Evolutionary conservation across 805 yeast species (phyloP), one percentile per base, ranked within the genome.

Genomic region (Yamadazyma insecticola): DNA sequence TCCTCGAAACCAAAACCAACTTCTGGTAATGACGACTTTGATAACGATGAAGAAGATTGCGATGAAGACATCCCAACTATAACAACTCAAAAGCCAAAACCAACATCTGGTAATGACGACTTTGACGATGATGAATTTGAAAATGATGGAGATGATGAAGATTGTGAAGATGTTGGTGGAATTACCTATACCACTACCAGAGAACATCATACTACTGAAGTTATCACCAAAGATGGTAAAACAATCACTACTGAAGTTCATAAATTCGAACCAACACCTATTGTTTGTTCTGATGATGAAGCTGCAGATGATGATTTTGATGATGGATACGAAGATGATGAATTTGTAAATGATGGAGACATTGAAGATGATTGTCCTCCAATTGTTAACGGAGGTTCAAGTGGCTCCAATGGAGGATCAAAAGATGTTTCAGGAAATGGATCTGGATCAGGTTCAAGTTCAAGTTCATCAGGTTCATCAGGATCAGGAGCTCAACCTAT

Each of bases 51-150:
- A 13, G 31, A 23, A 12, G 36, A 29, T 17, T 36, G 37, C 14
- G 36, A 21, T 13, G 27, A 29, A 21, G 27, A 30, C 20, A 23
- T 33, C 12, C 7, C 21, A 5, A 22, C 29, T 16, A 10, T 29
- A 13, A 18, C 32, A 24, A 19, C 19, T 9, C 24, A 33, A 20
- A 28, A 32, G 6, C 26, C 12, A 20, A 29, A 15, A 9, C 5
- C 29, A 13, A 21, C 31, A 14, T 6, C 29, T 12, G 12, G 13
- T 30, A 19, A 19, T 25, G 36, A 32, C 23, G 36, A 39, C 16
- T 45, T 41, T 18, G 48, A 44, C 22, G 47, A 41, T 4, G 44
- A 39, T 14, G 43, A 37, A 13, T 37, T 37, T 23, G 18, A 18
- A 7, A 19, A 19, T 19, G 24, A 19, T 7, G 21, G 10, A 7